These are phyloP conservation scores for Scheffersomyces ergatensis DNA, from an alignment of 805 yeast species.

Conservation along the genomic window DNA sequence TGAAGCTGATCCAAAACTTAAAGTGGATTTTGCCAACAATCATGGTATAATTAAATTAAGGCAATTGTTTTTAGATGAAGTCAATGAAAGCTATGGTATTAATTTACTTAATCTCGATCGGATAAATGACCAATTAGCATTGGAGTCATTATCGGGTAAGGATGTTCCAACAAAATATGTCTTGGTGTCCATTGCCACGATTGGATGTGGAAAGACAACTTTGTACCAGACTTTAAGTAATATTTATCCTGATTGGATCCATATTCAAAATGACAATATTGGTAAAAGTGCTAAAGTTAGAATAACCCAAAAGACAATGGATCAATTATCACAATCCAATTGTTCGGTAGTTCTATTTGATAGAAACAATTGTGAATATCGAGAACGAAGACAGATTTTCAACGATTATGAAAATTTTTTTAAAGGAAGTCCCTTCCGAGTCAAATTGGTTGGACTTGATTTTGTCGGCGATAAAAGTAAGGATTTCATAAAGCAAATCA, in stretches of 20 bases:
- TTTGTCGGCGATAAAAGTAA: conserved; percentile 43
- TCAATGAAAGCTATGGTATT: conserved; percentile 48
- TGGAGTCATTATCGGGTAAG: conserved; percentile 18
- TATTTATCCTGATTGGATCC: conserved; percentile 63
- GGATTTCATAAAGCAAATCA: conserved; percentile 44
- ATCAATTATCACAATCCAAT: conserved; percentile 16
- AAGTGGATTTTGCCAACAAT: conserved; percentile 48
- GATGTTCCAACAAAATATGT: conserved; percentile 51
- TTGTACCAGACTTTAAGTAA: conserved; percentile 57
- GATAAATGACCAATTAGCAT: conserved; percentile 9
- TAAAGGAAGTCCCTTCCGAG: conserved; percentile 38
- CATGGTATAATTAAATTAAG: conserved; percentile 76
- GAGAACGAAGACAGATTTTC: conserved; percentile 70
- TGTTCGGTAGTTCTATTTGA: conserved; percentile 64
- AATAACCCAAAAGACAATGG: conserved; percentile 47
- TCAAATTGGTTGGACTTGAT: conserved; percentile 66
- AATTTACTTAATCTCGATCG: conserved; percentile 54
- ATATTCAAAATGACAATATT: conserved; percentile 80
- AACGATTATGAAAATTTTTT: conserved; percentile 39
- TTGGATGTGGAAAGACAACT: conserved; percentile 96
- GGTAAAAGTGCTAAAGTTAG: conserved; percentile 44
- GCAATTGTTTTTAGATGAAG: conserved; percentile 53
- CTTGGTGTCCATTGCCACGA: conserved; percentile 79
- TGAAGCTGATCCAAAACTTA: conserved; percentile 43
- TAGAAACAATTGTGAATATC: conserved; percentile 72